Evolutionary conservation across 345 rosid species (phyloP).

Genomic region (Gossypium australe): DNA sequence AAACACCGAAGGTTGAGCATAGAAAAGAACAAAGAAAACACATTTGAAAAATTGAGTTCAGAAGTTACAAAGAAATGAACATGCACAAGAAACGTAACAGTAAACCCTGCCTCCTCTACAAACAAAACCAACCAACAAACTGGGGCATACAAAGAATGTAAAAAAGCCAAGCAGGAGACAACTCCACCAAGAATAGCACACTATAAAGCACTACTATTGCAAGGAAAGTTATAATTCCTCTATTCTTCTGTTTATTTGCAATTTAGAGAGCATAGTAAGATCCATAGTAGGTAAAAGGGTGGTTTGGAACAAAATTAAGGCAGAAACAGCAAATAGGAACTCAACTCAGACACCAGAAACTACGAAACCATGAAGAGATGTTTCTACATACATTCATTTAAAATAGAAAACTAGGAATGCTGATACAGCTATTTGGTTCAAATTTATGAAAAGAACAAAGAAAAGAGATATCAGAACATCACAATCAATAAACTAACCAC

Average conservation of each 20-base stretch:
- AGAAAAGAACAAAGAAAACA: constrained; percentile 4
- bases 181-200: background rate
- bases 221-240: background rate
- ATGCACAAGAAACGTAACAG: background rate
- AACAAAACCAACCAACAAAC: background rate
- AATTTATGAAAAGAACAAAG: background rate
- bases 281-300: background rate
- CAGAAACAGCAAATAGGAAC: background rate
- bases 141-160: background rate
- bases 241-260: background rate
- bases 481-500: constrained; percentile 66
- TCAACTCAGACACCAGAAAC: background rate
- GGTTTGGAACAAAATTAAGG: background rate
- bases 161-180: background rate
- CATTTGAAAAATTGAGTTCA: background rate
- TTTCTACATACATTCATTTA: background rate
- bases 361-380: background rate
- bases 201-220: background rate
- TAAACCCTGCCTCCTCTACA: background rate
- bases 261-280: background rate
- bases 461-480: constrained; percentile 1
- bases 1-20: background rate
- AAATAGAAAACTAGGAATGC: background rate
- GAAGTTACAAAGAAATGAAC: background rate
- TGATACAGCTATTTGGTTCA: background rate